Conservation (phyloP, 345 rosid species). For the Anacardium occidentale region DNA sequence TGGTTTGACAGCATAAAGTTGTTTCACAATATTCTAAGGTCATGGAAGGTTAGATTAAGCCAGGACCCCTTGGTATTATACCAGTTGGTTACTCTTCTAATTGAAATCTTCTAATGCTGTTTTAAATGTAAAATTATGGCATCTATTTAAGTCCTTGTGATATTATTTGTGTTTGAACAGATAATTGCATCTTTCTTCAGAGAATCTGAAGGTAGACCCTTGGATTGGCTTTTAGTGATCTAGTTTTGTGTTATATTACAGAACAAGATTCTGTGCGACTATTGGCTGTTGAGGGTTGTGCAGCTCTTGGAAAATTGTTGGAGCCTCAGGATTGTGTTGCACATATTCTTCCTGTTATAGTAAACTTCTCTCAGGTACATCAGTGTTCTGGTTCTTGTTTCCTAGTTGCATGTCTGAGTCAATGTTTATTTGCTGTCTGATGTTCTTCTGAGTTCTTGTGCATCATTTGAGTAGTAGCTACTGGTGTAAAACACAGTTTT, state of each 20-base stretch:
- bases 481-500: not conserved
- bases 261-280: conserved; percentile 97
- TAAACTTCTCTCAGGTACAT: conserved; percentile 86
- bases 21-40: too few species aligned
- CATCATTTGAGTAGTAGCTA: not conserved
- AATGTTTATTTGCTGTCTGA: not conserved
- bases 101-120: too few species aligned
- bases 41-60: too few species aligned
- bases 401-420: not conserved
- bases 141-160: too few species aligned
- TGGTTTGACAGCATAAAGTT: too few species aligned
- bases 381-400: not conserved
- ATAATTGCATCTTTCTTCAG: too few species aligned
- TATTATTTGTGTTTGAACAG: too few species aligned
- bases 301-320: conserved; percentile 93
- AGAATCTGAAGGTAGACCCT: too few species aligned
- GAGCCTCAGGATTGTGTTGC: conserved; percentile 89
- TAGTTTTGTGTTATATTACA: conserved; percentile 26
- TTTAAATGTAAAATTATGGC: too few species aligned
- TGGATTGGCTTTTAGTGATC: conserved; percentile 2
- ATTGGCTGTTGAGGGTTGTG: conserved; percentile 96
- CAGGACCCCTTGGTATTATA: too few species aligned
- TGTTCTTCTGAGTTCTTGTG: conserved; percentile 1
- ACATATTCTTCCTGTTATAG: conserved; percentile 89
- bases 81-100: too few species aligned